Conservation (phyloP, 2,329 filamentous ascomycete species). For the Dactylellina drechsleri region DNA sequence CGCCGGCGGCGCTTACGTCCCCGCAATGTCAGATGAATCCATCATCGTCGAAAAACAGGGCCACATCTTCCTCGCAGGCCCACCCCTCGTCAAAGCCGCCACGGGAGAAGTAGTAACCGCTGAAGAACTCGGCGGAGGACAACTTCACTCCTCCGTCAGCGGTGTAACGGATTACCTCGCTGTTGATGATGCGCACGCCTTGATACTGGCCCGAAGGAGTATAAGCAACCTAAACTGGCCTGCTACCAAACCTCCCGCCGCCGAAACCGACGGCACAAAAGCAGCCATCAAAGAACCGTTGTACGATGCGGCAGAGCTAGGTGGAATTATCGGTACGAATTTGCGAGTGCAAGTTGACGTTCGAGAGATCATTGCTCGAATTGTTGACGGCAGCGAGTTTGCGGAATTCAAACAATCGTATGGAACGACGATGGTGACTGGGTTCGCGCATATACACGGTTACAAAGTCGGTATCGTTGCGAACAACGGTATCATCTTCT, state of each 20-base stretch:
- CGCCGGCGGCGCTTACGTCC: conserved; percentile 74
- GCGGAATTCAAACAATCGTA: conserved; percentile 95
- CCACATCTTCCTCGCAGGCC: conserved; percentile 96
- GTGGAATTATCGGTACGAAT: conserved; percentile 90
- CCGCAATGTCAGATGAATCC: conserved; percentile 95
- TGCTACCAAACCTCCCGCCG: conserved; percentile 58
- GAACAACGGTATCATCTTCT: conserved; percentile 96
- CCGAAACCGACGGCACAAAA: not conserved
- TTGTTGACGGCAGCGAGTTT: conserved; percentile 90
- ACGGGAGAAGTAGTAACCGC: conserved; percentile 91
- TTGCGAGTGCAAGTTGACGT: conserved; percentile 85
- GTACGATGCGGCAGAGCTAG: conserved; percentile 80
- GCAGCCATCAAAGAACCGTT: conserved; percentile 76
- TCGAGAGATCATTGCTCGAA: conserved; percentile 88
- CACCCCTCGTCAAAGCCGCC: conserved; percentile 92
- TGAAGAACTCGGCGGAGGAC: conserved; percentile 89
- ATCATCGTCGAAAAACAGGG: conserved; percentile 96
- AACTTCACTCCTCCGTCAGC: conserved; percentile 87
- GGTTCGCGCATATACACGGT: conserved; percentile 89
- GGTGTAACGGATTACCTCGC: conserved; percentile 96
- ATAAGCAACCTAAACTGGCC: conserved; percentile 93
- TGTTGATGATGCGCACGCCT: conserved; percentile 90
- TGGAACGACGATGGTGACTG: conserved; percentile 87
- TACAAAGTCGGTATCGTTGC: conserved; percentile 91
- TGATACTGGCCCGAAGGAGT: conserved; percentile 83